Conservation (phyloP, 495 filamentous ascomycete species). For the Aspergillus campestris region DNA sequence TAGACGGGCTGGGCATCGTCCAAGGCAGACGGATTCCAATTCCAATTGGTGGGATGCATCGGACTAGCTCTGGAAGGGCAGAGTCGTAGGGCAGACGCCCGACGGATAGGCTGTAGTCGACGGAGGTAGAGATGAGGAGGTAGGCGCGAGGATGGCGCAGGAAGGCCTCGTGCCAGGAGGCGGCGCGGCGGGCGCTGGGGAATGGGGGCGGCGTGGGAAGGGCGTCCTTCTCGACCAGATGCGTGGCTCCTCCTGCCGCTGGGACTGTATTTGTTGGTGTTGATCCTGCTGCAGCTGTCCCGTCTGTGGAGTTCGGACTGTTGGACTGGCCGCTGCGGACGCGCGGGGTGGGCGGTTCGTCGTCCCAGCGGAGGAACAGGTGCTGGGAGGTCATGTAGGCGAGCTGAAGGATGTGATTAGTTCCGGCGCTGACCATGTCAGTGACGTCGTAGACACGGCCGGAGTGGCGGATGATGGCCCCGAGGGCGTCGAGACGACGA, state of each 20-base stretch:
- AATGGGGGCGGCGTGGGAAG: background rate
- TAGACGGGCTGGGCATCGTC: slow-evolving; percentile 5
- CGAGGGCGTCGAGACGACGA: slow-evolving; percentile 17
- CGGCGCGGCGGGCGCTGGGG: slow-evolving; percentile 3
- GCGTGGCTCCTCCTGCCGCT: too few species aligned
- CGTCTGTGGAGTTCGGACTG: background rate
- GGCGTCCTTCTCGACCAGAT: background rate
- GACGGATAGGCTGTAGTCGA: slow-evolving; percentile 23
- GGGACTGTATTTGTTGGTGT: background rate
- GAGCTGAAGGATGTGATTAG: slow-evolving; percentile 25
- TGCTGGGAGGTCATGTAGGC: slow-evolving; percentile 24
- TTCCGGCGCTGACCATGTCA: slow-evolving; percentile 21
- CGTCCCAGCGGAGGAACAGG: slow-evolving; percentile 15
- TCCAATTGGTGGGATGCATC: slow-evolving; percentile 15
- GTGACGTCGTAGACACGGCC: slow-evolving; percentile 25
- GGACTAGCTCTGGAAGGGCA: slow-evolving; percentile 19
- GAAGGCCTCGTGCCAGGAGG: slow-evolving; percentile 25
- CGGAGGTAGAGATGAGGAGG: slow-evolving; percentile 23
- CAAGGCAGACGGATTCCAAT: slow-evolving; percentile 18
- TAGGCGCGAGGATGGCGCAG: slow-evolving; percentile 24
- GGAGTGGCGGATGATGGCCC: slow-evolving; percentile 24
- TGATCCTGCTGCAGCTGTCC: too few species aligned
- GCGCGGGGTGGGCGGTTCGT: background rate
- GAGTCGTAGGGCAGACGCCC: slow-evolving; percentile 18
- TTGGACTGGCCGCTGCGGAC: background rate